Percentiles rank a stretch among this genome's conserved stretches.
phyloP scores from a whole-genome alignment of 805 yeast genomes.

The Candida andamanensis region DNA sequence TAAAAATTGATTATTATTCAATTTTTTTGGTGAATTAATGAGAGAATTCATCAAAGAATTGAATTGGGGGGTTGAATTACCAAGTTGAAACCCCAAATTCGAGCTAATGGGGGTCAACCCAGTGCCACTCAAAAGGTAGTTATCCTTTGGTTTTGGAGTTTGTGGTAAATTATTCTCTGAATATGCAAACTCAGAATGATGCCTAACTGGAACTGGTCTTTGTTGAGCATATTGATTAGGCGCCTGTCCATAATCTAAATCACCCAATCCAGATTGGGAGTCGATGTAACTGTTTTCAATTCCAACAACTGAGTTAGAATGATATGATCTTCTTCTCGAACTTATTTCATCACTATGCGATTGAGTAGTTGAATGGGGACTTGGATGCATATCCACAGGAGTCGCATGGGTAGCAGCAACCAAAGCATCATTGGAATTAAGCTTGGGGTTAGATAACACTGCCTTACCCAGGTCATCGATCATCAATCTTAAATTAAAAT shows the following conservation, averaged over 20 bases:
- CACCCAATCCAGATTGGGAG: slow-evolving; percentile 2
- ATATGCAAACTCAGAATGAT: slow-evolving; percentile 6
- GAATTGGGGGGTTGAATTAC: slow-evolving; percentile 37
- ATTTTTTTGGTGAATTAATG: slow-evolving; percentile 29
- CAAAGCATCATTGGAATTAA: background rate
- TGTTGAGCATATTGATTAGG: slow-evolving; percentile 8
- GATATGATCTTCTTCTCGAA: slow-evolving; percentile 17
- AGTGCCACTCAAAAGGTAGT: slow-evolving; percentile 18
- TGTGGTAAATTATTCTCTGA: slow-evolving; percentile 21
- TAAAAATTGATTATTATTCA: slow-evolving; percentile 11
- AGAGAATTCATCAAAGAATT: slow-evolving; percentile 36
- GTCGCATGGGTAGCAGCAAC: background rate
- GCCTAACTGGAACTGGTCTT: slow-evolving; percentile 6
- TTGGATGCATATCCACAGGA: background rate
- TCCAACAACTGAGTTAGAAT: slow-evolving; percentile 25
- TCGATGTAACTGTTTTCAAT: slow-evolving; percentile 16
- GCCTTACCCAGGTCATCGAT: slow-evolving; percentile 41
- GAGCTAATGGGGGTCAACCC: slow-evolving; percentile 24
- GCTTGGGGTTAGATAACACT: slow-evolving; percentile 16
- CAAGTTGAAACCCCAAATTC: slow-evolving; percentile 8
- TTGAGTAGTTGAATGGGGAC: background rate
- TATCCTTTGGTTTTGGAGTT: slow-evolving; percentile 31
- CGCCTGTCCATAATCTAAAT: slow-evolving; percentile 13
- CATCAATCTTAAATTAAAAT: slow-evolving; percentile 30
- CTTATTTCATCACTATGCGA: slow-evolving; percentile 2